Conservation (phyloP, 768 basidiomycete species). For the Kwoniella sp. region DNA sequence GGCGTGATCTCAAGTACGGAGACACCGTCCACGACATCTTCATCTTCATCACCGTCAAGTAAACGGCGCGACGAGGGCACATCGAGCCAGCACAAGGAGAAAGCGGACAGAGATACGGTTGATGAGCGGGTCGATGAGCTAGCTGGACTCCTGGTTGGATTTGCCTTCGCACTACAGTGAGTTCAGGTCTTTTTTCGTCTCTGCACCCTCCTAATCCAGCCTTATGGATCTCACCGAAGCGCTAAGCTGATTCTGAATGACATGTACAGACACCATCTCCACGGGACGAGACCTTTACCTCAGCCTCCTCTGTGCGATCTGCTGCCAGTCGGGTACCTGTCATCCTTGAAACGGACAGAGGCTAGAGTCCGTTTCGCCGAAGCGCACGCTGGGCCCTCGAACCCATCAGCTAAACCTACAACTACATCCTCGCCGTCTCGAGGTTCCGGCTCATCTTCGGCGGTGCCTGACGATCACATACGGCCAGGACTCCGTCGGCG, state of each 20-base stretch:
- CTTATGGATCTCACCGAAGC: too few species aligned
- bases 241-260: background rate
- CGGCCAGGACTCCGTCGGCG: conserved; percentile 42
- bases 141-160: conserved; percentile 45
- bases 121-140: conserved; percentile 45
- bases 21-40: background rate
- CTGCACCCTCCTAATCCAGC: too few species aligned
- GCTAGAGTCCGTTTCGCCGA: conserved; percentile 53
- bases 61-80: background rate
- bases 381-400: conserved; percentile 34
- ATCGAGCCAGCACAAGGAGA: conserved; percentile 6
- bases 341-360: conserved; percentile 50
- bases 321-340: conserved; percentile 50
- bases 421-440: background rate
- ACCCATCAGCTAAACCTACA: conserved; percentile 5
- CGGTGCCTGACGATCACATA: conserved; percentile 3
- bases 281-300: conserved; percentile 43
- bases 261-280: conserved; percentile 49
- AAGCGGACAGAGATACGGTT: conserved; percentile 21
- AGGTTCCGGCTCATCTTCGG: background rate
- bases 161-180: conserved; percentile 54
- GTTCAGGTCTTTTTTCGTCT: conserved; percentile 12
- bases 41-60: background rate
- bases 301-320: conserved; percentile 53
- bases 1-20: background rate